Conservation (phyloP, 2,329 filamentous ascomycete genomes). For the Thelonectria olida region DNA sequence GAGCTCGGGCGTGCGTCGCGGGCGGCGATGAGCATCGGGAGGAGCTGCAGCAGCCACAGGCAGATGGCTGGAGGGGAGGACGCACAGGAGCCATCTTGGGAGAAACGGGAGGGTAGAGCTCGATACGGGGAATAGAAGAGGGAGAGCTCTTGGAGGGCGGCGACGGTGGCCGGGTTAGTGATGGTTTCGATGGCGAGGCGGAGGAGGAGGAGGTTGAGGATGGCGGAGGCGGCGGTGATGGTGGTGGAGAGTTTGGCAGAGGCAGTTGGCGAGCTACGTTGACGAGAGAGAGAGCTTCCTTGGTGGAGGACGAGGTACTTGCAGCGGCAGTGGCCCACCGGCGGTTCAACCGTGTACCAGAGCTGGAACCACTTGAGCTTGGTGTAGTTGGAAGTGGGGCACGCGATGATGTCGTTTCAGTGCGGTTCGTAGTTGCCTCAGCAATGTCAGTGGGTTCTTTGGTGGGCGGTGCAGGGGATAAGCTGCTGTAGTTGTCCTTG, state of each 20-base stretch:
- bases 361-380: background rate
- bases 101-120: conserved; percentile 39
- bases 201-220: conserved; percentile 42
- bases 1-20: conserved; percentile 21
- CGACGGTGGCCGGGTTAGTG: conserved; percentile 43
- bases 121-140: conserved; percentile 34
- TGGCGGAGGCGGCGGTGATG: conserved; percentile 44
- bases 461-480: conserved; percentile 30
- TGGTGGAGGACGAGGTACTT: conserved; percentile 12
- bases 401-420: conserved; percentile 45
- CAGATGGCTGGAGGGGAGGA: conserved; percentile 27
- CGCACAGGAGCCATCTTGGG: conserved; percentile 67
- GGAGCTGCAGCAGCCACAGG: background rate
- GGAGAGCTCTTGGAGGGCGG: conserved; percentile 39
- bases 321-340: background rate
- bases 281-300: conserved; percentile 42
- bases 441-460: conserved; percentile 20
- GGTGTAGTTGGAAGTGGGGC: background rate
- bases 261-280: conserved; percentile 50
- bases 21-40: conserved; percentile 20
- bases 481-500: conserved; percentile 31
- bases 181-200: conserved; percentile 44
- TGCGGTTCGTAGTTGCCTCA: conserved; percentile 24
- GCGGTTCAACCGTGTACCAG: conserved; percentile 7
- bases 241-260: conserved; percentile 53